Evolutionary conservation across 2,329 filamentous ascomycete genomes (phyloP), one percentile per base, ranked within the genome.

Genomic region (Fusarium armeniacum): DNA sequence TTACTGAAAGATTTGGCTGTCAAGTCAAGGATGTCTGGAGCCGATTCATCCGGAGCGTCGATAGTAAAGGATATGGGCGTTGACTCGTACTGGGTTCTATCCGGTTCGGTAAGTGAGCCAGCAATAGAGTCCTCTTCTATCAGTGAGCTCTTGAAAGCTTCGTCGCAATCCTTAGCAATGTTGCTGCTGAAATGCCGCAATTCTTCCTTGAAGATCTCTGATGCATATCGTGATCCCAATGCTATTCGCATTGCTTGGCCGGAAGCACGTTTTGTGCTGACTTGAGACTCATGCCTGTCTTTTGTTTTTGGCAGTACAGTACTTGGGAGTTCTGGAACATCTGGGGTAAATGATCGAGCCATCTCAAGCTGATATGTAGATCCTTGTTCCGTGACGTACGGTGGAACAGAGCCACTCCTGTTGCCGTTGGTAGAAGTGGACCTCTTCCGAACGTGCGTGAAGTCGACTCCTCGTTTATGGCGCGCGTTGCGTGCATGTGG

Each of bases 121-220:
- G 75, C 78, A 30, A 77, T 75, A 1, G 80, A 81, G 15, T 80
- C 78, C 18, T 81, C 79, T 20, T 79, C 76, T 16, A 86, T 79
- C 13, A 87, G 71, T 12, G 84, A 85, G 72, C 91, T 89, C 76
- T 93, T 94, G 82, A 98, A 98, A 2, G 94, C 94, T 75, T 96
- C 93, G 75, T 98, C 94, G 75, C 94, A 97, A 62, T 96, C 93
- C 78, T 93, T 93, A 51, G 93, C 93, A 65, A 98, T 90, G 73
- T 93, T 93, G 73, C 88, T 89, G 72, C 93, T 97, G 60, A 97
- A 91, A 73, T 95, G 91, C 9, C 93, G 87, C 56, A 96, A 87
- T 76, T 97, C 94, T 62, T 94, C 93, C 72, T 88, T 90, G 72
- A 85, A 80, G 41, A 81, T 72, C 51, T 78, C 63, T n/a, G 79